phyloP scores from a whole-genome alignment of 75 land plant species.

The Isoetes taiwanensis region DNA sequence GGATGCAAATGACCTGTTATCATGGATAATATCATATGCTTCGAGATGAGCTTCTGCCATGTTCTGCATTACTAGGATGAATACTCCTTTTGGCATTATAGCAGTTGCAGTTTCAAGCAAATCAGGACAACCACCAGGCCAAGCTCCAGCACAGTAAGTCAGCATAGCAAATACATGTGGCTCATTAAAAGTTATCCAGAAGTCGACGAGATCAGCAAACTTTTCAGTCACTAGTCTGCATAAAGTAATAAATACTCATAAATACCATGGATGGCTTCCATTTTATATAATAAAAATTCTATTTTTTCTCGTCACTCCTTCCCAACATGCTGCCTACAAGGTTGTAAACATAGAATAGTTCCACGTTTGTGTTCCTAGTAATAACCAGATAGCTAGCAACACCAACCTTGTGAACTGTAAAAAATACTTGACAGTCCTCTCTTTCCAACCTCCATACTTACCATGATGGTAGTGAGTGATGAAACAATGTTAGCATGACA shows the following conservation, averaged over 20 bases:
- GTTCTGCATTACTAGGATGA: slow-evolving; percentile 63
- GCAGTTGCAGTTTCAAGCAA: slow-evolving; percentile 86
- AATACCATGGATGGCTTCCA: too few species aligned
- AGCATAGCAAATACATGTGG: slow-evolving; percentile 96
- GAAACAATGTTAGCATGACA: slow-evolving; percentile 95
- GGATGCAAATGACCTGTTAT: slow-evolving; percentile 36
- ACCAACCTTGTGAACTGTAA: slow-evolving; percentile 71
- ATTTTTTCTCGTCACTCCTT: too few species aligned
- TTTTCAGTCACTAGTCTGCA: slow-evolving; percentile 80
- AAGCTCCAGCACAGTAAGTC: slow-evolving; percentile 95
- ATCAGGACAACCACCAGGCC: slow-evolving; percentile 98
- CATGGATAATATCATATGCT: slow-evolving; percentile 91
- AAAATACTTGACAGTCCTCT: slow-evolving; percentile 81
- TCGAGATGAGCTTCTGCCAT: slow-evolving; percentile 76
- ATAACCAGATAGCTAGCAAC: too few species aligned
- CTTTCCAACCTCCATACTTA: slow-evolving; percentile 98
- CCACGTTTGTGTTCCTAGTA: too few species aligned
- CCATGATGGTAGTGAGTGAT: slow-evolving; percentile 97
- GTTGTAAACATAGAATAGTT: too few species aligned
- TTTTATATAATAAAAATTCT: too few species aligned
- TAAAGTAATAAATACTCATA: too few species aligned
- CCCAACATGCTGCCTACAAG: too few species aligned
- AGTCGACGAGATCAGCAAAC: slow-evolving; percentile 70
- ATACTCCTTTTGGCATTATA: slow-evolving; percentile 74
- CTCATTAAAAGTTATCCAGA: slow-evolving; percentile 95